phyloP scores from a whole-genome alignment of 2,329 filamentous ascomycete species.

The Phaeosphaeriaceae sp. region DNA sequence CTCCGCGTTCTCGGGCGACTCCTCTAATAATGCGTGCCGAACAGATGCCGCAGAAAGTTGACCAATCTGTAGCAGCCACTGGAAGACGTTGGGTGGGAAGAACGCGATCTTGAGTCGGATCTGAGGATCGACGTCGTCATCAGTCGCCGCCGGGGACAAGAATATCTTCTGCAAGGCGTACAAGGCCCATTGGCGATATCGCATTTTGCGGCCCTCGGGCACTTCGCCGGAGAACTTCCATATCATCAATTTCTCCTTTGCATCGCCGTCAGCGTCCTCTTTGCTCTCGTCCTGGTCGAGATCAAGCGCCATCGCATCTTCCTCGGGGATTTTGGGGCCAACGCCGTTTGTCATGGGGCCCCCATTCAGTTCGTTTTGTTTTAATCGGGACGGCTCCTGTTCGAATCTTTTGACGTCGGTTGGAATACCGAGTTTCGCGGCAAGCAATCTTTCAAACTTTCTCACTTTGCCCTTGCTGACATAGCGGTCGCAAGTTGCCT shows the following conservation, averaged over 20 bases:
- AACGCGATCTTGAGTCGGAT: conserved; percentile 51
- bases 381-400: conserved; percentile 1
- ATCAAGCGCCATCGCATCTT: conserved; percentile 24
- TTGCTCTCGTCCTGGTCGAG: conserved; percentile 17
- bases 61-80: conserved; percentile 67
- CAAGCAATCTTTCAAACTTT: conserved; percentile 53
- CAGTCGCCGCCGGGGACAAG: conserved; percentile 27
- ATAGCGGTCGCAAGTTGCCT: conserved; percentile 47
- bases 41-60: conserved; percentile 55
- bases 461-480: conserved; percentile 46
- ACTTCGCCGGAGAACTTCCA: conserved; percentile 55
- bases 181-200: conserved; percentile 72
- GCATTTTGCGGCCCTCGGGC: conserved; percentile 58
- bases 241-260: conserved; percentile 47
- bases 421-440: conserved; percentile 44
- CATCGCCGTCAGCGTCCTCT: conserved; percentile 4
- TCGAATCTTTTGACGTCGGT: conserved; percentile 25
- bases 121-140: conserved; percentile 12
- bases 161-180: conserved; percentile 61
- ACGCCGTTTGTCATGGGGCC: conserved; percentile 31
- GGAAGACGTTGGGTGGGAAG: conserved; percentile 62
- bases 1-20: conserved; percentile 50
- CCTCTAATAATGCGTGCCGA: conserved; percentile 49
- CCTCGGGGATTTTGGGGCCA: conserved; percentile 24
- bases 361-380: conserved; percentile 29